Evolutionary conservation across 2,329 filamentous ascomycete species (phyloP), one percentile per base, ranked within the genome.

Genomic region (Dothidotthia symphoricarpi): DNA sequence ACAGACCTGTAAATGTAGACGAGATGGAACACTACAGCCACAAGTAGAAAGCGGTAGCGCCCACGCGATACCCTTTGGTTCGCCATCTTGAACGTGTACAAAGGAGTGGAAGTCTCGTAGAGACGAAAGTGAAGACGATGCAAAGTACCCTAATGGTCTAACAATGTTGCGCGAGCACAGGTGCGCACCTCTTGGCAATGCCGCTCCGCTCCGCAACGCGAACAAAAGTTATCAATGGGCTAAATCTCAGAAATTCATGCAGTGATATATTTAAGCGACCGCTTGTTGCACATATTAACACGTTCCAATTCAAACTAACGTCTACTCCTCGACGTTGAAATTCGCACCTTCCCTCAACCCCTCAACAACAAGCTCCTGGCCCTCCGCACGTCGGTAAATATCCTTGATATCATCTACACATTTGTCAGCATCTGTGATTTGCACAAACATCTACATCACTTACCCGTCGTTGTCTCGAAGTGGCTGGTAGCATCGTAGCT

Each of bases 401-500:
- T 97, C 88, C 73, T 84, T 85, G 64, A 98, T 90, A 69, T 98
- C 91, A 67, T 96, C 93, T 73, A 77, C 80, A 3, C 31, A 75
- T 1, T 12, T 30, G 28, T 64, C 33, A 60, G 38, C 31, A 26
- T 22, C 19, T 9, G 19, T 9, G 5, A 5, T 9, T 9, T 22
- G 15, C 3, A 6, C 3, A 30, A 15, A 41, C 14, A 12, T n/a
- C 3, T n/a, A 13, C 3, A 24, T 6, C 4, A 40, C 69, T 61
- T 69, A 80, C 78, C 75, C 36, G 82, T 85, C 19, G 81, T 83
- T 24, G 88, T 96, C 80, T 98, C 93, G 63, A 98, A 98, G 77
- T 98, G 93, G 68, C 87, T 95, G 50, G 87, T 94, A 36, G 94
- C 88, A 63, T 98, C 94, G 72, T 98, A 98, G 75, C 88, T 95